Evolutionary conservation across 768 basidiomycete genomes (phyloP).

Genomic region (Leccinum rimulosum): DNA sequence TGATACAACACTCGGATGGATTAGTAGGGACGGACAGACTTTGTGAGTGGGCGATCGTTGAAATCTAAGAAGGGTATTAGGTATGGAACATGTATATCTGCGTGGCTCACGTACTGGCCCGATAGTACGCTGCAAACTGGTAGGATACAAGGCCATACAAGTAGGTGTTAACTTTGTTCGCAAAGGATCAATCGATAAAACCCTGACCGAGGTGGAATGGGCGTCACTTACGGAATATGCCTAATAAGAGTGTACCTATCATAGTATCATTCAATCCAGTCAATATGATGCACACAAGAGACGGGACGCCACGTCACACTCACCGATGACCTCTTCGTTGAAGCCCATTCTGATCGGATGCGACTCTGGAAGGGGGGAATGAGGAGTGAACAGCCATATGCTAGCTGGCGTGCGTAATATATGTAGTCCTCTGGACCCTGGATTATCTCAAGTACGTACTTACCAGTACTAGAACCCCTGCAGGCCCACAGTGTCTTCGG

Average conservation of each 20-base stretch:
- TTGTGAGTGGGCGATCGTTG: constrained; percentile 13
- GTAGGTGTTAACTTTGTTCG: constrained; percentile 22
- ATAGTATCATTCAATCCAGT: background rate
- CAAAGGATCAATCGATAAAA: background rate
- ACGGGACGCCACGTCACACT: background rate
- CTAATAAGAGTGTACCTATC: background rate
- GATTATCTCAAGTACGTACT: background rate
- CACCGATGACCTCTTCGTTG: background rate
- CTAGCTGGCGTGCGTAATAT: background rate
- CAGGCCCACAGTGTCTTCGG: background rate
- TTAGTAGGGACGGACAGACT: background rate
- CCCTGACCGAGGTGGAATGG: background rate
- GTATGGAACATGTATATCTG: background rate
- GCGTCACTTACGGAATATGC: background rate
- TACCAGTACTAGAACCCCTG: background rate
- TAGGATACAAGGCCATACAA: constrained; percentile 44
- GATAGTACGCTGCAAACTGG: constrained; percentile 41
- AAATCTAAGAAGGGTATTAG: constrained; percentile 6
- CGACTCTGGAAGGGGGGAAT: background rate
- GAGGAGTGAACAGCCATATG: background rate
- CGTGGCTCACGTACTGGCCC: constrained; percentile 8
- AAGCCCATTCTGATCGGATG: background rate
- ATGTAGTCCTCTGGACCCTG: background rate
- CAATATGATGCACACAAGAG: background rate
- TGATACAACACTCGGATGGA: background rate